Base-by-base conservation (phyloP, 2,329 filamentous ascomycete genomes). In the Ceratocystis albifundus region DNA sequence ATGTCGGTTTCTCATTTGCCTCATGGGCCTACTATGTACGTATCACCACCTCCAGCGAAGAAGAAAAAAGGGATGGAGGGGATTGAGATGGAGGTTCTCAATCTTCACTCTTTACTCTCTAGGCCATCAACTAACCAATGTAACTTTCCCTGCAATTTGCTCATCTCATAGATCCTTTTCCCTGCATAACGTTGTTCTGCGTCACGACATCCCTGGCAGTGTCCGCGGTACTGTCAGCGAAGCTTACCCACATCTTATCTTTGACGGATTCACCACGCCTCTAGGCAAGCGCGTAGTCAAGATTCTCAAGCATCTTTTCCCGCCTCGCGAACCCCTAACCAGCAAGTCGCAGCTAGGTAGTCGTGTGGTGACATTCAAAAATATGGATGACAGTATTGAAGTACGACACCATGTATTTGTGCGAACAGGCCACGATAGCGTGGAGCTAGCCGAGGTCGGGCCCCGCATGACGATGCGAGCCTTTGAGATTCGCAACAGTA, bases 391-490 rank as follows among this genome's bases (percentile, higher is more conserved):
- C 68, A 86, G 88, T 68, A 95, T 97, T 64, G 93, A 99, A 76
- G 88, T 99, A 59, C 84, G 94, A 57, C 77, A 79, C 63, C 76
- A 83, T 74, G 92, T 99, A 1, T 99, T 96, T 73, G 93, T 99
- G 20, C 87, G 89, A 74, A 97, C 94, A 0, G 88, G 89, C 0
- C 94, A 93, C 73, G 87, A 96, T 73, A 89, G 88, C 67, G 90
- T 97, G 2, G 91, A 96, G 75, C 77, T 96, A 71, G 87, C 89
- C 15, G 91, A 96, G 75, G 90, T 96, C 63, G 91, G 93, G 0
- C 94, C 94, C 0, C 82, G 94, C 67, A 96, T 97, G 90, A 96
- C 91, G n/a, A 94, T 97, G 90, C 82, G 90, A 70, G 79, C 91
- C 65, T 99, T 97, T 73, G 90, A 97, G 78, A 96, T 99, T 69